Evolutionary conservation across 768 basidiomycete species (phyloP).

Genomic region (Hemileccinum impolitum): DNA sequence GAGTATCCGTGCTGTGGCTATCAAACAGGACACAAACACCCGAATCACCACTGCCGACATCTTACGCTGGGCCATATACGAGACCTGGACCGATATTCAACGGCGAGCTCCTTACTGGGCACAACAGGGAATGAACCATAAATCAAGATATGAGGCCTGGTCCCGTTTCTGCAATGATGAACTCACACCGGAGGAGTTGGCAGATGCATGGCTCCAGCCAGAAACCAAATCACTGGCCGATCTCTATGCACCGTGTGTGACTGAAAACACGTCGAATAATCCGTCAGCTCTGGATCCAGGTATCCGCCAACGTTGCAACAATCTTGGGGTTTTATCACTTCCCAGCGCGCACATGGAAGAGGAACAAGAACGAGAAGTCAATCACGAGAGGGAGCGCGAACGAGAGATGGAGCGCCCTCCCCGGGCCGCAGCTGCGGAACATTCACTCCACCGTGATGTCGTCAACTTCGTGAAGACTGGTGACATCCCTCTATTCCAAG

Average conservation of each 20-base stretch:
- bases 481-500: not conserved
- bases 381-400: not conserved
- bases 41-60: conserved; percentile 27
- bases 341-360: conserved; percentile 33
- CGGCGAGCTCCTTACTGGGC: conserved; percentile 39
- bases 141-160: conserved; percentile 10
- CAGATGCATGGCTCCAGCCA: conserved; percentile 34
- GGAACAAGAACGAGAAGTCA: conserved; percentile 37
- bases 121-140: conserved; percentile 31
- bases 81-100: conserved; percentile 40
- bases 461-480: not conserved
- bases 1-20: conserved; percentile 28
- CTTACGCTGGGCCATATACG: conserved; percentile 41
- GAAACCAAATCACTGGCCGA: conserved; percentile 35
- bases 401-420: not conserved
- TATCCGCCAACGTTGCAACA: conserved; percentile 7
- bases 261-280: not conserved
- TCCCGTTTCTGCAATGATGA: not conserved
- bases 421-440: not conserved
- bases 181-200: not conserved
- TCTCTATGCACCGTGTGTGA: conserved; percentile 26
- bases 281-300: not conserved
- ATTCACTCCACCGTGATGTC: conserved; percentile 2
- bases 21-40: conserved; percentile 3
- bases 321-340: conserved; percentile 8